Percentiles rank a stretch among this genome's conserved stretches.
Evolutionary conservation across 768 basidiomycete genomes (phyloP).

Genomic region (Chalciporus sphaerocephalus): DNA sequence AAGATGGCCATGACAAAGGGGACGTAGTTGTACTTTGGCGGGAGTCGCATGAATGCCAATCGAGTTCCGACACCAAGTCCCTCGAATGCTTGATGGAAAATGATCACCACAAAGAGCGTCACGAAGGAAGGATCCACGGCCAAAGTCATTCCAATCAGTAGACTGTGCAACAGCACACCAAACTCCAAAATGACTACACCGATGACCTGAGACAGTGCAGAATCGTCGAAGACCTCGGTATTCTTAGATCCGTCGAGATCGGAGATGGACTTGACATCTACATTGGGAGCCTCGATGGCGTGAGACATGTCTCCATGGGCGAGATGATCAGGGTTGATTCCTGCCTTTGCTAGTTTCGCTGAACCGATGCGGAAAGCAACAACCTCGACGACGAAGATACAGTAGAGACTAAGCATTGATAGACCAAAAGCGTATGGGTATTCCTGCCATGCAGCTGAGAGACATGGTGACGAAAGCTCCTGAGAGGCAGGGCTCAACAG

Average conservation of each 20-base stretch:
- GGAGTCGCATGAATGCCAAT: conserved; percentile 68
- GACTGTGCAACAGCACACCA: conserved; percentile 83
- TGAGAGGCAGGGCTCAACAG: conserved; percentile 72
- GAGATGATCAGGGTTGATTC: conserved; percentile 62
- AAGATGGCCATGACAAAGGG: conserved; percentile 57
- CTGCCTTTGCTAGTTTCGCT: conserved; percentile 60
- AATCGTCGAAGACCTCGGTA: conserved; percentile 33
- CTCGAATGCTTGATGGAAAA: conserved; percentile 95
- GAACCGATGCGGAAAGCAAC: conserved; percentile 86
- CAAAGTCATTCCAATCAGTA: conserved; percentile 85
- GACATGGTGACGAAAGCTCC: conserved; percentile 65
- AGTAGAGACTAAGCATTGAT: conserved; percentile 76
- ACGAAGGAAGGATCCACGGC: conserved; percentile 84
- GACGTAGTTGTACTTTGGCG: conserved; percentile 49
- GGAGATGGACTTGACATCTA: conserved; percentile 10
- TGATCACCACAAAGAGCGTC: conserved; percentile 80
- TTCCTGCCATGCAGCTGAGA: conserved; percentile 60
- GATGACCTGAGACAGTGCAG: conserved; percentile 64
- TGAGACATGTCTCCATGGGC: conserved; percentile 66
- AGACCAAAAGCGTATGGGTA: conserved; percentile 84
- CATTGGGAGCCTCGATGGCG: conserved; percentile 50
- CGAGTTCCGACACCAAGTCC: conserved; percentile 91
- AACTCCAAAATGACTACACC: conserved; percentile 93
- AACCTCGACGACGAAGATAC: conserved; percentile 81
- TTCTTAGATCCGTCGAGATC: conserved; percentile 29